A percentile compares a stretch with the other conserved stretches of the same genome.
Conservation (phyloP, 148 eudicot genomes). For the Rhododendron ovatum region DNA sequence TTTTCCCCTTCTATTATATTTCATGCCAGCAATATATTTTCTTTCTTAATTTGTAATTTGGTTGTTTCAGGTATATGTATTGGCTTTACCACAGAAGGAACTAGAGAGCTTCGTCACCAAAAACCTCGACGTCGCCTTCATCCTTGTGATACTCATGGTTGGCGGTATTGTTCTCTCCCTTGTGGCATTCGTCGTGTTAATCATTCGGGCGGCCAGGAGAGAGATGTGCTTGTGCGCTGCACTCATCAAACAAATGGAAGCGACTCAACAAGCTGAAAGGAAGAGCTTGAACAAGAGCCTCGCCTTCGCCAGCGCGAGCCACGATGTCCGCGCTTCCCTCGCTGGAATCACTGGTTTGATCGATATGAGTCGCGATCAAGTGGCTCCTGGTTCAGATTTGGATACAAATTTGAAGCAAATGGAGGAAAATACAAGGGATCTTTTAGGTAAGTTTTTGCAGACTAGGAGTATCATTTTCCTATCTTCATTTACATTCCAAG, state of each 20-base stretch:
- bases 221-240: slow-evolving; percentile 45
- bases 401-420: slow-evolving; percentile 41
- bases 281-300: slow-evolving; percentile 56
- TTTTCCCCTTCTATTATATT: no score
- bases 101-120: slow-evolving; percentile 17
- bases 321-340: slow-evolving; percentile 63
- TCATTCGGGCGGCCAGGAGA: slow-evolving; percentile 24
- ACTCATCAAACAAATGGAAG: slow-evolving; percentile 59
- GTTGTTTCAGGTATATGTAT: slow-evolving; percentile 38
- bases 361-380: slow-evolving; percentile 24
- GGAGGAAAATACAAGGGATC: slow-evolving; percentile 43
- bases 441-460: slow-evolving; percentile 42
- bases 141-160: slow-evolving; percentile 26
- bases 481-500: background rate
- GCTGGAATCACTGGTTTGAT: slow-evolving; percentile 59
- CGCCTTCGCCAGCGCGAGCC: slow-evolving; percentile 69
- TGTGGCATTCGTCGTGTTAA: slow-evolving; percentile 22
- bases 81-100: slow-evolving; percentile 35
- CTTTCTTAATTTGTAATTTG: background rate
- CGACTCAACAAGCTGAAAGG: slow-evolving; percentile 62
- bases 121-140: slow-evolving; percentile 19
- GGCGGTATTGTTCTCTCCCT: slow-evolving; percentile 17
- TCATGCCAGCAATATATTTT: no score
- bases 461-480: background rate
- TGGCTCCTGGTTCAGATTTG: slow-evolving; percentile 42